Base-by-base conservation (phyloP, 2,329 filamentous ascomycete species). In the Cladosporium sp. region DNA sequence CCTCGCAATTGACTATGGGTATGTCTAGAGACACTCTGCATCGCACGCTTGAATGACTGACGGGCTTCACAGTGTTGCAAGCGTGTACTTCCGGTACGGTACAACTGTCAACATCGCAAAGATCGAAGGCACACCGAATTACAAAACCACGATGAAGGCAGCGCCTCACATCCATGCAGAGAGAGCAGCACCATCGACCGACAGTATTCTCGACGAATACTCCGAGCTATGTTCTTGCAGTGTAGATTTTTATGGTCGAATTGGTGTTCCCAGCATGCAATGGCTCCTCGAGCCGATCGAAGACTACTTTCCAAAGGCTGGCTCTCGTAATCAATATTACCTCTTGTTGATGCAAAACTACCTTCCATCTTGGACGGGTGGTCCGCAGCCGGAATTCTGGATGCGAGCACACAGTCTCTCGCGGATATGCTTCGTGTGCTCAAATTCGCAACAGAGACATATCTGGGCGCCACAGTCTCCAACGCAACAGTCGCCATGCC, bases 51-150 rank as follows among this genome's bases (percentile, higher is more conserved):
- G 26, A 21, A 16, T 53, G 8, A 31, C 29, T 52, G 28, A 61
- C 29, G 6, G 14, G 26, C 18, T 8, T 26, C 11, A 10, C 26
- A 61, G 58, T 11, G 44, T 52, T 29, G 58, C 44, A 12, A 61
- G 44, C 29, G 58, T 61, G 21, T 28, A 61, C 23, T 61, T 50
- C 28, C 29, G n/a, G 28, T 37, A 61, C 44, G 58, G 58, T 16
- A 23, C 58, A 29, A 61, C 29, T 16, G 28, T 61, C 29, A 61
- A 61, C 10, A 50, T 61, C 18, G 58, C 58, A 16, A 61, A 61
- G 16, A 35, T 61, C 18, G 40, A 61, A 11, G 58, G 58, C 29
- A 21, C 58, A 29, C 16, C 23, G 18, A n/a, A 29, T 10, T 61
- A 61, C 58, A 61, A 46, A n/a, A 12, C 23, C 44, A 44, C 58